phyloP scores from a whole-genome alignment of 2,329 filamentous ascomycete genomes.

The Dactylellina parvicollis region DNA sequence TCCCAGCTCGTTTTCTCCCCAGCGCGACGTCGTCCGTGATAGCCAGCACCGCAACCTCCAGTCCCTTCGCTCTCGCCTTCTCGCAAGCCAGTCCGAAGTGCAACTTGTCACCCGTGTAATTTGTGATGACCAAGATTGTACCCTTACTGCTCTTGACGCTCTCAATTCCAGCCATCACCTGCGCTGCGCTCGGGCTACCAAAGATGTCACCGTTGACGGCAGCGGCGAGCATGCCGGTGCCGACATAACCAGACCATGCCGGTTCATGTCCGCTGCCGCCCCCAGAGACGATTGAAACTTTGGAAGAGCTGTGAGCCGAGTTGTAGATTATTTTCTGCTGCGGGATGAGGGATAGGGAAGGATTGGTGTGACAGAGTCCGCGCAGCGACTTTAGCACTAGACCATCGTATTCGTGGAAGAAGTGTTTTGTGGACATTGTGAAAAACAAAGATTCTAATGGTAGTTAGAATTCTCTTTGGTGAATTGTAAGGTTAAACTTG shows the following conservation, averaged over 20 bases:
- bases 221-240: constrained; percentile 79
- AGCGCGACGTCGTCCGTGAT: constrained; percentile 94
- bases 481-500: constrained; percentile 16
- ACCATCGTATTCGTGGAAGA: constrained; percentile 47
- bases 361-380: constrained; percentile 40
- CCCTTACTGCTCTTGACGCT: constrained; percentile 67
- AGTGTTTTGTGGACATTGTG: constrained; percentile 49
- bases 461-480: not conserved
- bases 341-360: constrained; percentile 58
- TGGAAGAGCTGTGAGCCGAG: constrained; percentile 61
- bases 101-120: constrained; percentile 88
- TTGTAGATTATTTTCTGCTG: constrained; percentile 86
- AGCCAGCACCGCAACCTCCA: constrained; percentile 85
- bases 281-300: constrained; percentile 85
- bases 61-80: constrained; percentile 82
- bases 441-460: not conserved
- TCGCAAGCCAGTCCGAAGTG: constrained; percentile 95
- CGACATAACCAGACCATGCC: constrained; percentile 75
- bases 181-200: constrained; percentile 81
- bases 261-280: constrained; percentile 92
- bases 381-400: constrained; percentile 49
- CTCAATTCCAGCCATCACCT: constrained; percentile 66
- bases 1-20: constrained; percentile 81
- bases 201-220: constrained; percentile 89
- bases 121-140: constrained; percentile 92